Conservation (phyloP, 495 filamentous ascomycete genomes). For the Cercophora scortea region DNA sequence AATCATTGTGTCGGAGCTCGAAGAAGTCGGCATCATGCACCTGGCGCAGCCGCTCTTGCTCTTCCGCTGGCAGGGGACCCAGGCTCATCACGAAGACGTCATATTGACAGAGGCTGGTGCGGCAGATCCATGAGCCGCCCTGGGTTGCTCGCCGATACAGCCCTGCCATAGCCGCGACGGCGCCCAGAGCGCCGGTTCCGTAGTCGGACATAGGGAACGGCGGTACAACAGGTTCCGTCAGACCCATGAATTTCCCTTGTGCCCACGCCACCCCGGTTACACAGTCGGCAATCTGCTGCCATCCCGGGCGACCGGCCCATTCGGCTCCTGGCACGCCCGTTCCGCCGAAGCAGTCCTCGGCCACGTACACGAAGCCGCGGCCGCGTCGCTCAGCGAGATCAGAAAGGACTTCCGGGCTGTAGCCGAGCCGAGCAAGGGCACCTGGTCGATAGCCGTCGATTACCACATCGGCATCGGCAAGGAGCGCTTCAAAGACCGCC, state of each 20-base stretch:
- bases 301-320: slow-evolving; percentile 43
- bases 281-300: slow-evolving; percentile 55
- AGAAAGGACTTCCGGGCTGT: slow-evolving; percentile 45
- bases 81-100: slow-evolving; percentile 59
- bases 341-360: slow-evolving; percentile 65
- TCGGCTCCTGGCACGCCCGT: slow-evolving; percentile 25
- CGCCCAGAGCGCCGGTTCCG: slow-evolving; percentile 60
- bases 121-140: slow-evolving; percentile 59
- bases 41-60: slow-evolving; percentile 48
- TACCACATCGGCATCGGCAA: slow-evolving; percentile 51
- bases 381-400: slow-evolving; percentile 42
- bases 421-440: slow-evolving; percentile 57
- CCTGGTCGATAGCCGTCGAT: slow-evolving; percentile 66
- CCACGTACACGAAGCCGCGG: slow-evolving; percentile 60
- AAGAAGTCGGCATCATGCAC: slow-evolving; percentile 54
- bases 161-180: slow-evolving; percentile 54
- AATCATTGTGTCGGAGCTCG: slow-evolving; percentile 57
- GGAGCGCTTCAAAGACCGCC: slow-evolving; percentile 48
- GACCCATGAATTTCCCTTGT: slow-evolving; percentile 66
- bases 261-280: slow-evolving; percentile 60
- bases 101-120: slow-evolving; percentile 52
- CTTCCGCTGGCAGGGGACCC: slow-evolving; percentile 48
- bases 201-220: slow-evolving; percentile 81
- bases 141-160: slow-evolving; percentile 53
- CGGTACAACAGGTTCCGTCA: slow-evolving; percentile 62